These are phyloP conservation scores for Geotrichum ghanense DNA, from an alignment of 805 yeast species.

Conservation along the genomic window DNA sequence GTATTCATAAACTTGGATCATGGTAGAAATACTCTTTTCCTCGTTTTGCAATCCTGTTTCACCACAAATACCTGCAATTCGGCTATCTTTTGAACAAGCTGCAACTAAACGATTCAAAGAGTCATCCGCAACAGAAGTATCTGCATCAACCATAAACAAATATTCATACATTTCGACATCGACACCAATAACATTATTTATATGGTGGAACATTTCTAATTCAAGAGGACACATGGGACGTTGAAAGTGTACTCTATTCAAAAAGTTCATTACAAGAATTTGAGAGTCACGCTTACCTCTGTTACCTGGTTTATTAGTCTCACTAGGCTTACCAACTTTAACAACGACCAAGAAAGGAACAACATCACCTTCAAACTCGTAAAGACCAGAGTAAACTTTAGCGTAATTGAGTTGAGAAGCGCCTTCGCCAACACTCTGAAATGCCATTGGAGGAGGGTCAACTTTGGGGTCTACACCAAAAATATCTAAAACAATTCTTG, in stretches of 20 bases:
- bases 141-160: conserved; percentile 53
- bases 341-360: conserved; percentile 44
- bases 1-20: conserved; percentile 53
- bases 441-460: conserved; percentile 41
- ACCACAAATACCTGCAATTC: conserved; percentile 50
- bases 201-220: conserved; percentile 39
- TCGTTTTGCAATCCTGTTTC: conserved; percentile 51
- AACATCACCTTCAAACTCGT: conserved; percentile 42
- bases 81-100: conserved; percentile 47
- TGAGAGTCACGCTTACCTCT: conserved; percentile 60
- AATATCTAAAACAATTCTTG: conserved; percentile 38
- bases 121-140: conserved; percentile 43
- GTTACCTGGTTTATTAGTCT: conserved; percentile 42
- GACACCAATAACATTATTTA: conserved; percentile 47
- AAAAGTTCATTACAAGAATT: conserved; percentile 43
- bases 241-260: conserved; percentile 47
- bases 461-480: conserved; percentile 35
- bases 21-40: conserved; percentile 42
- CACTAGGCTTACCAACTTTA: conserved; percentile 47
- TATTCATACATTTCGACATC: conserved; percentile 51
- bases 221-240: conserved; percentile 51
- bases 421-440: conserved; percentile 52
- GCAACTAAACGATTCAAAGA: conserved; percentile 45
- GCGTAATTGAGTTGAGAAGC: conserved; percentile 48
- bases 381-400: conserved; percentile 51